phyloP scores from a whole-genome alignment of 2,329 filamentous ascomycete genomes.

The Phyllosticta citrichinensis region DNA sequence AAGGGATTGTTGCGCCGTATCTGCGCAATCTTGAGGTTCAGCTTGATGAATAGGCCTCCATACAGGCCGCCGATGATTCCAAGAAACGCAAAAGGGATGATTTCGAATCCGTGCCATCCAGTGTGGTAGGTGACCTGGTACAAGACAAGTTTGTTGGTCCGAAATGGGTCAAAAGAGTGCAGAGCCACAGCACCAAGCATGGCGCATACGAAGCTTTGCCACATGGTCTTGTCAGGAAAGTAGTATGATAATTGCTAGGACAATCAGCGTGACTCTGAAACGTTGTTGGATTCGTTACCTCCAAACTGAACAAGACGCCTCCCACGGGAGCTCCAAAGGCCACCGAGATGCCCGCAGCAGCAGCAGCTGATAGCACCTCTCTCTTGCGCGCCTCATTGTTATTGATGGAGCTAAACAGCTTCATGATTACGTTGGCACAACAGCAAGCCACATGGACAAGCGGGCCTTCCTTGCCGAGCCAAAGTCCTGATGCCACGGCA shows the following conservation, averaged over 20 bases:
- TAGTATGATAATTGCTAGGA: constrained; percentile 84
- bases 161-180: constrained; percentile 87
- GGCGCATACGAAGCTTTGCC: constrained; percentile 97
- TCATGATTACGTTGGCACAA: constrained; percentile 89
- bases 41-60: constrained; percentile 86
- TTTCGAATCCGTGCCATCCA: constrained; percentile 89
- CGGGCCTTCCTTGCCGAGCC: constrained; percentile 93
- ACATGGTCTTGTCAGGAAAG: constrained; percentile 99
- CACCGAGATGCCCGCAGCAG: constrained; percentile 85
- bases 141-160: constrained; percentile 87
- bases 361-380: constrained; percentile 84
- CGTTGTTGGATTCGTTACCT: constrained; percentile 39
- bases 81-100: constrained; percentile 76
- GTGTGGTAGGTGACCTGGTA: constrained; percentile 92
- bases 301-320: constrained; percentile 90
- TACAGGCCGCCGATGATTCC: constrained; percentile 89
- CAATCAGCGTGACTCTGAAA: constrained; percentile 13
- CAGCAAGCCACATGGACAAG: constrained; percentile 95
- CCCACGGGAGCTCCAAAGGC: constrained; percentile 92
- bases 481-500: constrained; percentile 86
- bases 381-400: constrained; percentile 89
- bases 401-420: constrained; percentile 70
- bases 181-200: constrained; percentile 96
- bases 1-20: constrained; percentile 51
- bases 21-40: constrained; percentile 77